Evolutionary conservation across 2,329 filamentous ascomycete genomes (phyloP), one percentile per base, ranked within the genome.

Genomic region (Apiospora pterosperma): DNA sequence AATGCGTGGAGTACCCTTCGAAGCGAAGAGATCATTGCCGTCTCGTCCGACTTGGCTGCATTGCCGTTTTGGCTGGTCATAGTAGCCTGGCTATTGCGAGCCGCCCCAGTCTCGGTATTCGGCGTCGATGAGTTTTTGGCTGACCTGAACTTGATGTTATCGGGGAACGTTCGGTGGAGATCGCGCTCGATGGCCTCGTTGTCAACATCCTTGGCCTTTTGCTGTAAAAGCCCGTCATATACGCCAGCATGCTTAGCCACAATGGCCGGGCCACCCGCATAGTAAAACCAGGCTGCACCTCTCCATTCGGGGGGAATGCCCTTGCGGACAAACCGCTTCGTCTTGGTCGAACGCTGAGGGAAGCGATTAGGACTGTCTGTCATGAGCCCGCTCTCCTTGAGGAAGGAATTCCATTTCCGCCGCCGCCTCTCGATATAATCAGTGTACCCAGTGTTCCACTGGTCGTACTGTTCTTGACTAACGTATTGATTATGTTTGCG

Each of bases 251-350:
- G 87, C 72, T 92, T 90, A 62, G 88, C 86, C 66, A 97, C 77
- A 69, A 93, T 90, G 58, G 89, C 88, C 28, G 93, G 93, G 1
- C 95, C 95, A 23, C 93, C 93, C 12, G 93, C 93, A 75, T 97
- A 98, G 80, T 92, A 97, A 77, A 97, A 98, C 95, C 95, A 98
- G 58, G 95, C 95, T 6, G 92, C 91, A n/a, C 95, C 95, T 72
- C 95, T 88, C 88, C 93, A 97, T 69, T 97, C 93, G 0, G 94
- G 92, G 3, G 95, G 95, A 61, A 97, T 95, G 19, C 95, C 95
- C 77, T 97, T 98, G 62, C 94, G 89, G 60, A 97, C 87, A 74
- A 96, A 97, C 21, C 93, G 87, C 78, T 96, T 97, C 52, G 96
- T 88, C 77, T 96, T 97, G 58, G 89, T 87, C 61, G 89, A 92